Evolutionary conservation across 306 rosid genomes (phyloP), one percentile per base, ranked within the genome.

Genomic region (Cucumis cinereus): DNA sequence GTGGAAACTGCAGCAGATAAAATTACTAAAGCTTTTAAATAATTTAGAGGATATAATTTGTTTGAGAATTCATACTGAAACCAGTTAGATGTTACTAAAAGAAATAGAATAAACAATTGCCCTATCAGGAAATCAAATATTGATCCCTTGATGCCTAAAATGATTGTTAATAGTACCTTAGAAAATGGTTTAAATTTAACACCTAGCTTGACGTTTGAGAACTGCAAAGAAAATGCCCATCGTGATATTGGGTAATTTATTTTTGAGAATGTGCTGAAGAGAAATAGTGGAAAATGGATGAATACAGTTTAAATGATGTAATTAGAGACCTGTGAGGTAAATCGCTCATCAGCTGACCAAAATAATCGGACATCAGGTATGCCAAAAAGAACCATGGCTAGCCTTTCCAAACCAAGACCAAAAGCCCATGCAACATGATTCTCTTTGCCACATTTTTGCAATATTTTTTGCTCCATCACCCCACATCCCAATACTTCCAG

Each of bases 371-470:
- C 92, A 85, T 95, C 98, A 10, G 98, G 98, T 78, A 95, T 95
- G 79, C 90, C 96, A 89, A 95, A 95, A 60, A 95, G 88, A 86
- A 95, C 96, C 99, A 95, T 95, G 28, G 99, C 99, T 58, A 95
- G 85, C 81, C 98, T 88, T 85, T 95, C 99, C 85, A 95, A 80
- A 54, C 99, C 99, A 49, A 95, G 91, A 79, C 99, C 99, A 23
- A 95, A 95, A 80, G 99, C 99, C 98, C 97, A 95, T 78, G 99
- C 98, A 80, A 95, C 97, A 82, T 90, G 89, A 80, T 84, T 57
- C 53, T 84, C 50, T 82, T 86, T 89, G 47, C 92, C 97, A 79
- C 92, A 90, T 85, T 91, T 88, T 63, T 77, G 88, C 77, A 95
- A 84, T 83, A 95, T 95, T 77, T 95, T 96, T 89, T 92, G 96